phyloP scores from a whole-genome alignment of 169 alveolate species.

The Eimeria acervulina region DNA sequence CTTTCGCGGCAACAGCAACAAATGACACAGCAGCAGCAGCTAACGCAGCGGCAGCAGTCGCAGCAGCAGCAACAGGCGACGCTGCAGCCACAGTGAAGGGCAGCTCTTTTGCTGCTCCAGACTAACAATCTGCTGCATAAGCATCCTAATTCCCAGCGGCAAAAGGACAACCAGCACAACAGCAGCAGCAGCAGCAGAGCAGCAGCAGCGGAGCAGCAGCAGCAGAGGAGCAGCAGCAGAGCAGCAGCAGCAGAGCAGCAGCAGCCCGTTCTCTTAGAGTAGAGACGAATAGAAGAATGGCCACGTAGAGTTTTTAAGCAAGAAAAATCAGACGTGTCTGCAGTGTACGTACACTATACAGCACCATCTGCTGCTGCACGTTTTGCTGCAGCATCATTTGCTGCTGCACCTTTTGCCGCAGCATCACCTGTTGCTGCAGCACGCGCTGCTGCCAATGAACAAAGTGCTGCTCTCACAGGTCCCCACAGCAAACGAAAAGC shows the following conservation, averaged over 20 bases:
- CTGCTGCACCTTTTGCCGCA: background rate
- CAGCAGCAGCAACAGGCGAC: conserved; percentile 13
- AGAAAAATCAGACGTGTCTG: background rate
- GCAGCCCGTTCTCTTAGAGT: background rate
- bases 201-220: too few relatives aligned
- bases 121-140: background rate
- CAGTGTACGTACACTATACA: background rate
- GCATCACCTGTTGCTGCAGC: background rate
- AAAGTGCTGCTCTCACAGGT: background rate
- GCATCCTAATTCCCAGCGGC: too few relatives aligned
- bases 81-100: background rate
- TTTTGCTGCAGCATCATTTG: background rate
- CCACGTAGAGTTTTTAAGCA: too few relatives aligned
- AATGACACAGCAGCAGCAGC: background rate
- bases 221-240: too few relatives aligned
- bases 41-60: background rate
- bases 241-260: background rate
- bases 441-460: background rate
- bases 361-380: background rate
- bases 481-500: background rate
- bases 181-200: too few relatives aligned
- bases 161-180: too few relatives aligned
- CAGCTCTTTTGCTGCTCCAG: background rate
- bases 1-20: background rate
- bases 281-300: background rate